phyloP scores from a whole-genome alignment of 352 stramenopile species.

The Pythium chondricola region DNA sequence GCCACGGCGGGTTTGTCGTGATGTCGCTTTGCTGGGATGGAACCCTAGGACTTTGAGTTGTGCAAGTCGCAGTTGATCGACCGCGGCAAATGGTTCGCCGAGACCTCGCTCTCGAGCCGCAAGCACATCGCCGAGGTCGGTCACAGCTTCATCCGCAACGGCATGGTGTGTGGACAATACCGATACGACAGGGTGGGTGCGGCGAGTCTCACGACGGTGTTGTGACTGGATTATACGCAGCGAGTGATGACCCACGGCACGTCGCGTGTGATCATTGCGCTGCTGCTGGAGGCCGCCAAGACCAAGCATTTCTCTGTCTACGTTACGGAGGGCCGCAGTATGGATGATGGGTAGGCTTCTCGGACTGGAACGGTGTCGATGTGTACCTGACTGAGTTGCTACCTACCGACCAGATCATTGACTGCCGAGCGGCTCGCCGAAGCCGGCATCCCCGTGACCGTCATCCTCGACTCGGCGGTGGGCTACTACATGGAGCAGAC shows the following conservation, averaged over 20 bases:
- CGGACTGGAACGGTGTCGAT: not conserved
- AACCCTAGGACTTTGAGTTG: constrained; percentile 87
- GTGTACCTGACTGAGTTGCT: not conserved
- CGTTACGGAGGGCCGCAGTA: constrained; percentile 90
- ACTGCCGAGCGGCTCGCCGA: constrained; percentile 81
- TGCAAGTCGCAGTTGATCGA: constrained; percentile 90
- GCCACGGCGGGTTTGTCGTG: too few relatives aligned
- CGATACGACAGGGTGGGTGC: not conserved
- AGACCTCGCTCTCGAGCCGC: constrained; percentile 88
- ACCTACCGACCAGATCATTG: constrained; percentile 25
- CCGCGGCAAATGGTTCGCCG: constrained; percentile 90
- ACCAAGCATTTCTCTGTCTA: constrained; percentile 93
- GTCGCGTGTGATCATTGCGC: constrained; percentile 87
- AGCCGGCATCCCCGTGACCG: constrained; percentile 90
- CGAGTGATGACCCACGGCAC: constrained; percentile 93
- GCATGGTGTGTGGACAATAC: constrained; percentile 45
- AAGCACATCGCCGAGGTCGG: constrained; percentile 91
- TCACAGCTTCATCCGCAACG: constrained; percentile 93
- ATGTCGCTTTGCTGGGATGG: too few relatives aligned
- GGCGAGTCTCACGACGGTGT: not conserved
- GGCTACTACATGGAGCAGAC: constrained; percentile 95
- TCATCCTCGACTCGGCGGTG: constrained; percentile 95
- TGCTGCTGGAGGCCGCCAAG: constrained; percentile 88
- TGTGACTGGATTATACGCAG: constrained; percentile 17
- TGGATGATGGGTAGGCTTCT: constrained; percentile 72